Percentiles rank a stretch among this genome's conserved stretches.
These are phyloP conservation scores for Kitagawia praeruptora DNA, from an alignment of 129 eudicot genomes.

Conservation along the genomic window DNA sequence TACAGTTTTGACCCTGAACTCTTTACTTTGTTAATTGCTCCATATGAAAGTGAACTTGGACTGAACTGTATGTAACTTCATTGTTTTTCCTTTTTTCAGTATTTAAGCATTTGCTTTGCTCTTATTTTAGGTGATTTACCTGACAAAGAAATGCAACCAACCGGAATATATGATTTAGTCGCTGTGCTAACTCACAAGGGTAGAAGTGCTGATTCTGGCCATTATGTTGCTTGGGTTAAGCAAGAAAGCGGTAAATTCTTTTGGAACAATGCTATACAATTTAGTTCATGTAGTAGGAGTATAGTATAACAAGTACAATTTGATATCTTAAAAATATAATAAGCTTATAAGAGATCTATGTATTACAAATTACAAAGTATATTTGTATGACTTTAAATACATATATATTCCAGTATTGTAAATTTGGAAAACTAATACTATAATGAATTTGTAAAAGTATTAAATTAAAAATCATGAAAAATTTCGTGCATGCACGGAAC, in stretches of 20 bases:
- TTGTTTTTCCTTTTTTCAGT: neutral
- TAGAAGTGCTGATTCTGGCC: constrained; percentile 99
- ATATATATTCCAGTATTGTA: neutral
- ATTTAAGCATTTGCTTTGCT: neutral
- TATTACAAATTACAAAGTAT: neutral
- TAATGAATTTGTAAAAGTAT: no score
- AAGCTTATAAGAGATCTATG: neutral
- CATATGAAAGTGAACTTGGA: neutral
- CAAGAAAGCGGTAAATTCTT: constrained; percentile 72
- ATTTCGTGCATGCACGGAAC: neutral
- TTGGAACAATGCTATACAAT: neutral
- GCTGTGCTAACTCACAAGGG: constrained; percentile 99
- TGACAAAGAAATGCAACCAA: constrained; percentile 53
- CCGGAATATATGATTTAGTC: constrained; percentile 90
- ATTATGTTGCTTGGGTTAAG: constrained; percentile 97
- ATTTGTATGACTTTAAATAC: no score
- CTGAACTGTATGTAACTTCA: neutral
- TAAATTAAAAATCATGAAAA: no score
- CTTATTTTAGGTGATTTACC: constrained; percentile 32
- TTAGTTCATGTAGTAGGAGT: neutral
- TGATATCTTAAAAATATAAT: neutral
- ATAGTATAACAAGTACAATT: neutral
- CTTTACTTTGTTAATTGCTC: neutral
- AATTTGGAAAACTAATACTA: neutral
- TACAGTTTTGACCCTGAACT: neutral